phyloP scores from a whole-genome alignment of 2,329 filamentous ascomycete species.

The Rhytidhysteron rufulum region DNA sequence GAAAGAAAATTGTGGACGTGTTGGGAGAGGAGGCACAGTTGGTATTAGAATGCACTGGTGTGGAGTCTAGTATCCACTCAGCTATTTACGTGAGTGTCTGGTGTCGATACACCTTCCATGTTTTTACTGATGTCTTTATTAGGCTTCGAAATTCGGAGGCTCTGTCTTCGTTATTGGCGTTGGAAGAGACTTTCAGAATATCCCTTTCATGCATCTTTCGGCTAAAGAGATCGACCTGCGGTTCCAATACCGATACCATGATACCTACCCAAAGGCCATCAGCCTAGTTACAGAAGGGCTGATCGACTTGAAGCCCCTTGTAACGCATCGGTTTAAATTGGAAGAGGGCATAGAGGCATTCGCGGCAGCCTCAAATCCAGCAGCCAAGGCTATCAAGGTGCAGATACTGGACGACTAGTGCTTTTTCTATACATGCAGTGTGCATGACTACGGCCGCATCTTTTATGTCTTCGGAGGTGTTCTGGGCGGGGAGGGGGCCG shows the following conservation, averaged over 20 bases:
- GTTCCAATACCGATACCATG: slow-evolving; percentile 38
- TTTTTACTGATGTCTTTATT: too few species aligned
- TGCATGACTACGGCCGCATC: too few species aligned
- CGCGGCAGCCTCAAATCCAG: slow-evolving; percentile 32
- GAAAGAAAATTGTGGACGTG: slow-evolving; percentile 30
- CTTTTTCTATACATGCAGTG: too few species aligned
- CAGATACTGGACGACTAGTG: too few species aligned
- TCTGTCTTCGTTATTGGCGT: slow-evolving; percentile 36
- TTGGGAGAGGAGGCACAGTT: slow-evolving; percentile 27
- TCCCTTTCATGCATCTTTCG: slow-evolving; percentile 38
- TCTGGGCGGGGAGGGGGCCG: too few species aligned
- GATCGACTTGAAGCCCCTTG: slow-evolving; percentile 36
- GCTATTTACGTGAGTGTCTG: too few species aligned
- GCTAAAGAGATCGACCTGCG: slow-evolving; percentile 37
- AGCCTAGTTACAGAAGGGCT: slow-evolving; percentile 36
- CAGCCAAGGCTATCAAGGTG: slow-evolving; percentile 31
- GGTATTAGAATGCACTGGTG: slow-evolving; percentile 34
- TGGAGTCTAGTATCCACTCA: slow-evolving; percentile 26
- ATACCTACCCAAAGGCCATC: slow-evolving; percentile 41
- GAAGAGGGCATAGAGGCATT: slow-evolving; percentile 37
- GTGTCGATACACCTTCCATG: too few species aligned
- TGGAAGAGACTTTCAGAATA: slow-evolving; percentile 31
- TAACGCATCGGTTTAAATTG: slow-evolving; percentile 36
- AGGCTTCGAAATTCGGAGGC: slow-evolving; percentile 33
- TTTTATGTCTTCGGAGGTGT: too few species aligned